Base-by-base conservation (phyloP, 1,139 yeast species). In the Sugiyamaella neomexicana region DNA sequence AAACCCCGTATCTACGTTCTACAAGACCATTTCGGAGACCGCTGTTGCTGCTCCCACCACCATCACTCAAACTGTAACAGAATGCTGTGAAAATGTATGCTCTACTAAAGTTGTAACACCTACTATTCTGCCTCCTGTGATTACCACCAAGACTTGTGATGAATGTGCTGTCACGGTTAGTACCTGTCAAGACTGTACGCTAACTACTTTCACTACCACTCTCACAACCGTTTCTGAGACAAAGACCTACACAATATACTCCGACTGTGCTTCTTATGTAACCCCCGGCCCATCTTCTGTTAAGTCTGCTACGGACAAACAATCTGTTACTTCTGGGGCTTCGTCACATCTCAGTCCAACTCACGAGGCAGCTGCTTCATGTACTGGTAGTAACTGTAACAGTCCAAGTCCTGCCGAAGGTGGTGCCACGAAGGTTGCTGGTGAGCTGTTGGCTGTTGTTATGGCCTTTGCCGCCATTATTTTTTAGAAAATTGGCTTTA, bases 1-100 rank as follows among this genome's bases (percentile, higher is more conserved):
- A 2, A 34, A 12, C 12, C 31, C 17, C n/a, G 34, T 32, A 6
- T 15, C 40, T 7, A 44, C 48, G 5, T 17, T 44, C 12, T 43
- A 43, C 29, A 43, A 20, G 31, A 44, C 48, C 31, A 44, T 32
- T 10, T 31, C 31, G 2, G 23, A 36, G 13, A 17, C 48, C n/a
- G 48, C 31, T 34, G 40, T 20, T 17, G 23, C 29, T 34, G 38
- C 8, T n/a, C 9, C 13, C 13, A 40, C 46, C 16, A 45, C 50
- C 20, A 13, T 44, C 36, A 41, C 50, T 6, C 53, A 44, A 13
- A 44, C 53, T 5, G 41, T 50, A 15, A 50, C 49, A 8, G 50
- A 45, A 17, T 69, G 70, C 58, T 60, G 65, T 48, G 50, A 59
- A 23, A 60, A 64, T 37, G 61, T 58, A 40, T 66, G 68, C 56